Conservation (phyloP, 768 basidiomycete genomes). For the Lyophyllum shimeji region DNA sequence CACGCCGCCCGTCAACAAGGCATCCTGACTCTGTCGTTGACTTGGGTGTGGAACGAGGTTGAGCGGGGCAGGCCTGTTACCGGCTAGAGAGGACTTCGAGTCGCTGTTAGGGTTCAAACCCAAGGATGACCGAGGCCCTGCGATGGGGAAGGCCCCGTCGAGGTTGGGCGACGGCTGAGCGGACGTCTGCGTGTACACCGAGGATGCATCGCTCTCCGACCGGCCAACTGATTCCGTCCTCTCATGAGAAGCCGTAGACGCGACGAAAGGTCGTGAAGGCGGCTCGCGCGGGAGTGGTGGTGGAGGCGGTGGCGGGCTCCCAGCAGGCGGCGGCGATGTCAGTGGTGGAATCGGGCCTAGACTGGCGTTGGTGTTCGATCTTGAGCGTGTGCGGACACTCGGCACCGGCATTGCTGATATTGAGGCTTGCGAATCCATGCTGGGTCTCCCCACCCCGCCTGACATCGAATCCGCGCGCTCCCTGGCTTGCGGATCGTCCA, state of each 20-base stretch:
- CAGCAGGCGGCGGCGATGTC: not conserved
- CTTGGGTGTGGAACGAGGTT: constrained; percentile 12
- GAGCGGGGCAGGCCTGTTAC: constrained; percentile 30
- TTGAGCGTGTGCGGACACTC: not conserved
- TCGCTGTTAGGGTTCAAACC: too few species aligned
- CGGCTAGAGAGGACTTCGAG: not conserved
- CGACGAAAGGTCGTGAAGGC: not conserved
- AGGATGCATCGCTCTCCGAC: constrained; percentile 29
- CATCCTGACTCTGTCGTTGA: constrained; percentile 1
- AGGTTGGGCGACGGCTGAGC: constrained; percentile 11
- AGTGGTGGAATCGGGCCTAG: not conserved
- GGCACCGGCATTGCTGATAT: not conserved
- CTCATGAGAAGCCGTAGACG: not conserved
- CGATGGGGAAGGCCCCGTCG: not conserved
- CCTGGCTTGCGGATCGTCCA: constrained; percentile 14
- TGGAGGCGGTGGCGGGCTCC: not conserved
- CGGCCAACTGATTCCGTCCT: not conserved
- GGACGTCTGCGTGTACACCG: constrained; percentile 33
- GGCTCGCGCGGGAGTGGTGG: not conserved
- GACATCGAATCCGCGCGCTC: not conserved
- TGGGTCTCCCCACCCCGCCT: constrained; percentile 4
- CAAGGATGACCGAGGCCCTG: too few species aligned
- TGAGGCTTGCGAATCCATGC: not conserved
- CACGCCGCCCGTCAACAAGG: too few species aligned
- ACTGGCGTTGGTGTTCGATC: constrained; percentile 18